Evolutionary conservation across 352 stramenopile species (phyloP).

Genomic region (Globisporangium megalacanthum): DNA sequence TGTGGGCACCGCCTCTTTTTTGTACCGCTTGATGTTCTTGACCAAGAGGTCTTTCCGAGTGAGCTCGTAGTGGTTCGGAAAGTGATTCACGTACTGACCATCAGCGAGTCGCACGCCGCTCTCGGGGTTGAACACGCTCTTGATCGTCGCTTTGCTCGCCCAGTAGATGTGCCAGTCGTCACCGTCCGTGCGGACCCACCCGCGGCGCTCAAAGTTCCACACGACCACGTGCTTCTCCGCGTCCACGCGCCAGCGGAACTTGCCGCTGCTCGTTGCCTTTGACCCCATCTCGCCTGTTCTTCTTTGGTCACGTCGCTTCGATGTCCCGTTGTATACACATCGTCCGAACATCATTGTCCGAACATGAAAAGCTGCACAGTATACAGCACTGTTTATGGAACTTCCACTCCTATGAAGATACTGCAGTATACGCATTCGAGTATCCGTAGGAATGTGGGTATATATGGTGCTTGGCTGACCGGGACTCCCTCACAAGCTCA

Average conservation of each 20-base stretch:
- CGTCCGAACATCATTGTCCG: too few relatives aligned
- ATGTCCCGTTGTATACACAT: too few relatives aligned
- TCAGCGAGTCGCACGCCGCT: conserved; percentile 55
- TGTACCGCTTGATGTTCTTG: conserved; percentile 93
- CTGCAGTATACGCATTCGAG: too few relatives aligned
- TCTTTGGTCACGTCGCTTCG: too few relatives aligned
- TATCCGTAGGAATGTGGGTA: too few relatives aligned
- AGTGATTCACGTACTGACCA: conserved; percentile 77
- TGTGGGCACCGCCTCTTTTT: conserved; percentile 42
- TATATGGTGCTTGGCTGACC: too few relatives aligned
- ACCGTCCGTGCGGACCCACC: conserved; percentile 75
- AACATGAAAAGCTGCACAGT: too few relatives aligned
- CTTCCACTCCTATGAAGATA: too few relatives aligned
- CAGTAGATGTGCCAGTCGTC: conserved; percentile 94
- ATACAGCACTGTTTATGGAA: too few relatives aligned
- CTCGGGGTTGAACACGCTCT: conserved; percentile 87
- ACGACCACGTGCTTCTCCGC: conserved; percentile 76
- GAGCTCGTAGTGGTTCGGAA: conserved; percentile 91
- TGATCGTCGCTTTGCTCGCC: conserved; percentile 87
- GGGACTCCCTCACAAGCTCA: too few relatives aligned
- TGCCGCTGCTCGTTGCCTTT: conserved; percentile 6
- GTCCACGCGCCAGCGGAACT: conserved; percentile 66
- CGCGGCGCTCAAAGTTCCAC: conserved; percentile 81
- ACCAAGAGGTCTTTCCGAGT: conserved; percentile 92
- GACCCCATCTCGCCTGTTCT: too few relatives aligned